Evolutionary conservation across 139 green algal genomes (phyloP), one percentile per base, ranked within the genome.

Genomic region (Chlorella ohadii): DNA sequence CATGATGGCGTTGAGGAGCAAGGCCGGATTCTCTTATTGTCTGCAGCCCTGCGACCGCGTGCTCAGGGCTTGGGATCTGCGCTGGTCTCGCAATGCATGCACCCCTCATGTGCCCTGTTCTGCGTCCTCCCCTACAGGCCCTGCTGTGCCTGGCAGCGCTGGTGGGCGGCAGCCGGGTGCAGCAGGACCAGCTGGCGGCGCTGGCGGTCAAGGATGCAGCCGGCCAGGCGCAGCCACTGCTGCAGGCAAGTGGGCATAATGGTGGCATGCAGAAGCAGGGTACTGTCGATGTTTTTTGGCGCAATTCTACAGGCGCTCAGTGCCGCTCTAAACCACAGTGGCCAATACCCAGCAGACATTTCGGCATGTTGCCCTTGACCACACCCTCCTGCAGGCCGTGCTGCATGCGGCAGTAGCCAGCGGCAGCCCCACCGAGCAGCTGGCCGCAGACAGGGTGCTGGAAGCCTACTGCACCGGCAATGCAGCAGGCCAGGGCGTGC

Each of bases 391-490:
- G 44, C 76, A 82, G 27, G 76, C 76, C 25, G 59, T 57, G 36
- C 36, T 72, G 59, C 76, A 72, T 4, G 76, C 36, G 13, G 76
- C 76, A 20, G 57, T 82, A 1, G 56, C 36, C 3, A 27, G 47
- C 27, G 16, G 31, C 57, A 61, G 47, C 36, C 27, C 76, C 16
- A 36, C 57, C 5, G 76, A 82, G 59, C 57, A 72, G 36, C 31
- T 72, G 57, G 76, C 76, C 7, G 76, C 76, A 1, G 76, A 72
- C 36, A 36, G 70, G 6, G 11, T 81, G 38, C 36, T 85, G 25
- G 79, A 85, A 19, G 55, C 79, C 0, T 79, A 79, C 79, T 85
- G 71, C 64, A 27, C 9, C 12, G 70, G 71, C 79, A 78, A 85
- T 27, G 4, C 56, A 1, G 56, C 71, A 23, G 71, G 79, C 44